Percentiles rank a stretch among this genome's conserved stretches.
phyloP scores from a whole-genome alignment of 176 grass and related monocot genomes.

The Avena sativa region DNA sequence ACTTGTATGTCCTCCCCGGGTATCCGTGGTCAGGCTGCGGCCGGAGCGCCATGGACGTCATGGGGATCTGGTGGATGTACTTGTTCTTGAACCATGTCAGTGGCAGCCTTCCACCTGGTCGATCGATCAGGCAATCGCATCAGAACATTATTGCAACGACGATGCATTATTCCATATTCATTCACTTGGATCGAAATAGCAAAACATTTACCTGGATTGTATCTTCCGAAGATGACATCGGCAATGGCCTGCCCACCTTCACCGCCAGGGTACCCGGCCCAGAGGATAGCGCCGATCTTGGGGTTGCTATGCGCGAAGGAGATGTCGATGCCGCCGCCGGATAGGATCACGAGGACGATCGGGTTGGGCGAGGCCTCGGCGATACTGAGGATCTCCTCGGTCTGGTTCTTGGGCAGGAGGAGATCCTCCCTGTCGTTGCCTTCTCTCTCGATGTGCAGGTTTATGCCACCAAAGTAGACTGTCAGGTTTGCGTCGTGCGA shows the following conservation, averaged over 20 bases:
- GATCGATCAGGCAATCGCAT: neutral
- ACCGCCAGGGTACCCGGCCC: conserved; percentile 64
- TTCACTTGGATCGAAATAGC: no score
- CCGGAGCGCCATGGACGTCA: conserved; percentile 54
- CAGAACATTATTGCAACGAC: neutral
- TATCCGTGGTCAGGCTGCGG: conserved; percentile 40
- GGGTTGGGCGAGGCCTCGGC: conserved; percentile 49
- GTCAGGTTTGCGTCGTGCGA: conserved; percentile 25
- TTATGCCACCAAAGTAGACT: conserved; percentile 54
- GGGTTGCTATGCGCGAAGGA: conserved; percentile 58
- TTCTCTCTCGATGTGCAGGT: conserved; percentile 56
- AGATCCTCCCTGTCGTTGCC: conserved; percentile 60
- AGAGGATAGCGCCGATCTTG: conserved; percentile 65
- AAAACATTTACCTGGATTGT: conserved; percentile 39
- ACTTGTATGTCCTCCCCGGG: conserved; percentile 56
- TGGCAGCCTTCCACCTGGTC: conserved; percentile 45
- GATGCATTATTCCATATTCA: no score
- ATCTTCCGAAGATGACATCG: conserved; percentile 53
- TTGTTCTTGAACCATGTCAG: conserved; percentile 52
- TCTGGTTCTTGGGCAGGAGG: conserved; percentile 59
- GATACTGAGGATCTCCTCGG: conserved; percentile 43
- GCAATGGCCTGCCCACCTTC: conserved; percentile 58
- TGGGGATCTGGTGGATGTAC: conserved; percentile 47
- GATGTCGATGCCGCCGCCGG: conserved; percentile 56
- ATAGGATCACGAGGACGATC: conserved; percentile 62